These are phyloP conservation scores for Glutinoglossum americanum DNA, from an alignment of 495 filamentous ascomycete genomes.

Conservation along the genomic window DNA sequence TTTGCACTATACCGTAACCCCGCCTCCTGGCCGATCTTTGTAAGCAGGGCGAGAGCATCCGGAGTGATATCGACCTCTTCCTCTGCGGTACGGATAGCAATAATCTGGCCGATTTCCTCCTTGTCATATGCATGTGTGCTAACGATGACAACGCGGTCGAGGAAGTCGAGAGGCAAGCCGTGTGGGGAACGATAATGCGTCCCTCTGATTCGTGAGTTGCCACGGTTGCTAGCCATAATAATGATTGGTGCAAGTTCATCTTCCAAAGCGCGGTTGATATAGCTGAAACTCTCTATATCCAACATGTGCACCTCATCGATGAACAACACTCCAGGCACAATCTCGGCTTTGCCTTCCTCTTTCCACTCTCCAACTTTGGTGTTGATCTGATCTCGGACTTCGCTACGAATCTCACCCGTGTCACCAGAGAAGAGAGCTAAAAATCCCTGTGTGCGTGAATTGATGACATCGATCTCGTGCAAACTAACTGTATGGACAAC, in stretches of 20 bases:
- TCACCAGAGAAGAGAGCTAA: slow-evolving; percentile 91
- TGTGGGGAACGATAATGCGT: slow-evolving; percentile 84
- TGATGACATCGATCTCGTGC: slow-evolving; percentile 98
- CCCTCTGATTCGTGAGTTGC: slow-evolving; percentile 75
- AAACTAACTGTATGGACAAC: slow-evolving; percentile 90
- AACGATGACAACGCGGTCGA: slow-evolving; percentile 90
- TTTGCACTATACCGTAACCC: slow-evolving; percentile 87
- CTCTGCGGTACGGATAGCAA: slow-evolving; percentile 78
- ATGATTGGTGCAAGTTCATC: slow-evolving; percentile 88
- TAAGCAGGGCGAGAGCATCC: slow-evolving; percentile 74
- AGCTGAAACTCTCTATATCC: slow-evolving; percentile 96
- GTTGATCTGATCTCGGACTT: slow-evolving; percentile 96
- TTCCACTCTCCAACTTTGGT: slow-evolving; percentile 97
- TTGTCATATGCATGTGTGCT: slow-evolving; percentile 74
- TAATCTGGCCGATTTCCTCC: slow-evolving; percentile 77
- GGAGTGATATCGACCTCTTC: slow-evolving; percentile 82
- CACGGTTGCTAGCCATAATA: slow-evolving; percentile 98
- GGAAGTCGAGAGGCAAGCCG: slow-evolving; percentile 84
- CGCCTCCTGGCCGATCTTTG: slow-evolving; percentile 86
- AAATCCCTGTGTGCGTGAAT: slow-evolving; percentile 91
- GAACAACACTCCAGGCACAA: slow-evolving; percentile 92
- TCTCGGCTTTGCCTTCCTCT: slow-evolving; percentile 95
- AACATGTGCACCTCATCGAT: slow-evolving; percentile 99
- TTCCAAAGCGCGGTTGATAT: slow-evolving; percentile 91
- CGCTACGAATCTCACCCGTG: slow-evolving; percentile 92